phyloP scores from a whole-genome alignment of 371 early-diverging fungal species.

The Conidiobolus incongruus region DNA sequence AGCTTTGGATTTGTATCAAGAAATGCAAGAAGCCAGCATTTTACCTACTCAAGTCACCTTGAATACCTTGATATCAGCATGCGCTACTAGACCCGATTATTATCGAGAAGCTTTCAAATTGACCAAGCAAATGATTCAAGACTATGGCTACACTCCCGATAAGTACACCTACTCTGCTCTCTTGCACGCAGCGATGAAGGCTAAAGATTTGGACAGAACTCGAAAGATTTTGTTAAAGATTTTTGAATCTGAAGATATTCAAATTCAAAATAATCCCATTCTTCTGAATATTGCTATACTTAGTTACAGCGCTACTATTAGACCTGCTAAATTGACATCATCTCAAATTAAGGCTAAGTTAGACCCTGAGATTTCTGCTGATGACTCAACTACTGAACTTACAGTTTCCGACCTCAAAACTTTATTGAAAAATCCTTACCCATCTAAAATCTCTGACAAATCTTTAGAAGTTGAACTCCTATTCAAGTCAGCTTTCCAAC shows the following conservation, averaged over 20 bases:
- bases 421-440: too few relatives aligned
- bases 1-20: conserved; percentile 62
- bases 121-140: background rate
- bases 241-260: background rate
- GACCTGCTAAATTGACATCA: too few relatives aligned
- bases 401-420: too few relatives aligned
- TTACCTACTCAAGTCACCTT: conserved; percentile 62
- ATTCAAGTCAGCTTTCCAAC: too few relatives aligned
- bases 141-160: background rate
- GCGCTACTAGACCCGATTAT: conserved; percentile 26
- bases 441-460: too few relatives aligned
- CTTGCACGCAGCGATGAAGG: background rate
- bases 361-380: too few relatives aligned
- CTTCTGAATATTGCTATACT: too few relatives aligned
- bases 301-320: too few relatives aligned
- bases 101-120: background rate
- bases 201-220: background rate
- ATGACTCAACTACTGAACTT: too few relatives aligned
- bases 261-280: too few relatives aligned
- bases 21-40: conserved; percentile 41
- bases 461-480: too few relatives aligned
- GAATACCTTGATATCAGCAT: conserved; percentile 66
- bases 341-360: too few relatives aligned
- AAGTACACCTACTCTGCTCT: background rate
- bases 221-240: background rate